A percentile compares a stretch with the other conserved stretches of the same genome.
phyloP scores from a whole-genome alignment of 768 basidiomycete species.

The Boletus rufocinnamomeus region DNA sequence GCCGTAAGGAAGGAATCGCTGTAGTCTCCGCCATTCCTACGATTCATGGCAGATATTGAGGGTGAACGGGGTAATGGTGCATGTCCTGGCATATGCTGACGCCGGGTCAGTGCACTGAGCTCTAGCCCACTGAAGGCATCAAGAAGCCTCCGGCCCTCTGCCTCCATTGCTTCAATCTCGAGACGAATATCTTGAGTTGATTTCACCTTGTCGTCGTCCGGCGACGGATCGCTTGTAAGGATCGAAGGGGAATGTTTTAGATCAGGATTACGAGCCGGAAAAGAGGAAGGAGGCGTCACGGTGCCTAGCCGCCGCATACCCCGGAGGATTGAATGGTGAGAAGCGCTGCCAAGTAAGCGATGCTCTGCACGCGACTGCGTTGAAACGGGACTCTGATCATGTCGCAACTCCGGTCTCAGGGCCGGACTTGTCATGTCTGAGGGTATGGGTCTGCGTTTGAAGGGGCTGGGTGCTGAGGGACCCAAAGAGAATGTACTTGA shows the following conservation, averaged over 20 bases:
- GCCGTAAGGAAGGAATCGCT: slow-evolving; percentile 28
- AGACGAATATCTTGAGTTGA: slow-evolving; percentile 63
- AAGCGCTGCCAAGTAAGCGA: slow-evolving; percentile 23
- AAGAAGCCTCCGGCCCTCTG: slow-evolving; percentile 67
- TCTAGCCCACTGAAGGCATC: slow-evolving; percentile 83
- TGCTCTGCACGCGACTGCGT: slow-evolving; percentile 43
- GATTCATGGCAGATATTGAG: slow-evolving; percentile 30
- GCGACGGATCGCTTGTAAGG: slow-evolving; percentile 38
- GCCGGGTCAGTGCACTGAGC: slow-evolving; percentile 59
- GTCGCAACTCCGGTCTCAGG: slow-evolving; percentile 38
- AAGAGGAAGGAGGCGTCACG: slow-evolving; percentile 60
- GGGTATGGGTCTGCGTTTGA: slow-evolving; percentile 48
- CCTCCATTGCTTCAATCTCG: slow-evolving; percentile 69
- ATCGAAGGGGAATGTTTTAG: slow-evolving; percentile 39
- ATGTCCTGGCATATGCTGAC: slow-evolving; percentile 27
- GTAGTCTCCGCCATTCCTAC: slow-evolving; percentile 30
- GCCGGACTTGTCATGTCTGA: slow-evolving; percentile 36
- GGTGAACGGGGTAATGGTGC: slow-evolving; percentile 31
- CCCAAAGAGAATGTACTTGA: slow-evolving; percentile 42
- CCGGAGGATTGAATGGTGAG: slow-evolving; percentile 45
- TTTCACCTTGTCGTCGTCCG: slow-evolving; percentile 56
- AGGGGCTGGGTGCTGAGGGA: slow-evolving; percentile 35
- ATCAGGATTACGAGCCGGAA: slow-evolving; percentile 38
- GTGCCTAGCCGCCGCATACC: slow-evolving; percentile 47
- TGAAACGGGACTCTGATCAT: slow-evolving; percentile 42